phyloP scores from a whole-genome alignment of 106 monocot genomes.

The Allium fistulosum region DNA sequence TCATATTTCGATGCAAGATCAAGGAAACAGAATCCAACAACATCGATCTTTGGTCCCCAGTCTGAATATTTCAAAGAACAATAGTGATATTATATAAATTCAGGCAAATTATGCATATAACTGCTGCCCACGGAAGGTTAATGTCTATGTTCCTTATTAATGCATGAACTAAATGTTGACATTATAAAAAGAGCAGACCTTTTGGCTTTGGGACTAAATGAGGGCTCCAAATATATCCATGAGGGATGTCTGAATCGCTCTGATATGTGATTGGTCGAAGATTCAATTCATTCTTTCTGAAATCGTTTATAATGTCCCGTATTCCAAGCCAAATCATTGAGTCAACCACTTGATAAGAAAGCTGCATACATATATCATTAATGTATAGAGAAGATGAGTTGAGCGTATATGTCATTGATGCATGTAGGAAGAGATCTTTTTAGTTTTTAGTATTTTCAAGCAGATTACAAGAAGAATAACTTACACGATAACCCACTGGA shows the following conservation, averaged over 20 bases:
- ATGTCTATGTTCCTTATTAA: neutral
- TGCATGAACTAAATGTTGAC: neutral
- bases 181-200: conserved; percentile 23
- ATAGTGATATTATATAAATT: neutral
- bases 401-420: neutral
- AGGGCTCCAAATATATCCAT: conserved; percentile 87
- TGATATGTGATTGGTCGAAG: conserved; percentile 67
- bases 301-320: conserved; percentile 75
- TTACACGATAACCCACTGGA: conserved; percentile 78
- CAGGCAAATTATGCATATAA: neutral
- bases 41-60: conserved; percentile 88
- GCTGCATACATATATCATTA: conserved; percentile 16
- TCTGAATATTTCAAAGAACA: conserved; percentile 32
- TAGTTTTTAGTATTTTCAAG: neutral
- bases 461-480: conserved; percentile 2
- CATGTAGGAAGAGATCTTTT: neutral
- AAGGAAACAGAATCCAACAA: conserved; percentile 95
- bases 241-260: conserved; percentile 54
- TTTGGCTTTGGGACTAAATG: conserved; percentile 81
- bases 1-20: conserved; percentile 88
- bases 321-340: conserved; percentile 87
- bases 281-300: conserved; percentile 67
- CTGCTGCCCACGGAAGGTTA: neutral
- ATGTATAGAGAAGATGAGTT: neutral
- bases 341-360: conserved; percentile 49